Evolutionary conservation across 345 rosid species (phyloP), one percentile per base, ranked within the genome.

Genomic region (Euphorbia lathyris): DNA sequence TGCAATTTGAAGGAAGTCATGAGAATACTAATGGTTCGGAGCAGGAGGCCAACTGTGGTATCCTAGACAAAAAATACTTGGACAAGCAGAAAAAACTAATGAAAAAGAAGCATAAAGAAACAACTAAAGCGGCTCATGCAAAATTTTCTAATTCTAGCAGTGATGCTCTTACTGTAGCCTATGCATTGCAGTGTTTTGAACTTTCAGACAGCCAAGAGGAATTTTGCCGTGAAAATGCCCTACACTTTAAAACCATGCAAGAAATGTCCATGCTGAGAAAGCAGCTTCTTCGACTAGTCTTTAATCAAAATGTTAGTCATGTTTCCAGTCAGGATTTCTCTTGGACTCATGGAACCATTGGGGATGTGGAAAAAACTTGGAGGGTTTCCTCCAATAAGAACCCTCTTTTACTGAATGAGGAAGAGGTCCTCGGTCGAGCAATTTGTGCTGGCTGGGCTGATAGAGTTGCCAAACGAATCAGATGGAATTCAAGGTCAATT

Each of bases 381-480:
- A 78, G 81, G 72, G 73, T 72, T 61, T 77, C 78, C 6, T 82
- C 87, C 58, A 72, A 71, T 23, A 84, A 83, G 82, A 76, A 9
- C 61, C 84, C 90, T 10, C 89, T 89, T 19, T 72, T 74, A 50
- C 75, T 82, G 59, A 73, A 82, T 17, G 98, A 89, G 80, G 97
- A 93, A 75, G 86, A 89, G 80, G 75, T 89, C 58, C 55, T 93
- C 65, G 84, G 92, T 38, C 86, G 83, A 80, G 97, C 91, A 70
- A 85, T 93, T 51, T 88, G 91, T 58, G 97, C 97, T n/a, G 98
- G 97, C 32, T 94, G 96, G 98, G 96, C 87, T 13, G 95, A 94
- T 72, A 87, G 96, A 76, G 93, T 93, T 66, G 97, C 98, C 32
- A 87, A 79, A 78, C 80, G 86, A 45, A 51, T 78, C 36, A 76